phyloP scores from a whole-genome alignment of 1,284 basidiomycete species.

The Porodaedalea pini region DNA sequence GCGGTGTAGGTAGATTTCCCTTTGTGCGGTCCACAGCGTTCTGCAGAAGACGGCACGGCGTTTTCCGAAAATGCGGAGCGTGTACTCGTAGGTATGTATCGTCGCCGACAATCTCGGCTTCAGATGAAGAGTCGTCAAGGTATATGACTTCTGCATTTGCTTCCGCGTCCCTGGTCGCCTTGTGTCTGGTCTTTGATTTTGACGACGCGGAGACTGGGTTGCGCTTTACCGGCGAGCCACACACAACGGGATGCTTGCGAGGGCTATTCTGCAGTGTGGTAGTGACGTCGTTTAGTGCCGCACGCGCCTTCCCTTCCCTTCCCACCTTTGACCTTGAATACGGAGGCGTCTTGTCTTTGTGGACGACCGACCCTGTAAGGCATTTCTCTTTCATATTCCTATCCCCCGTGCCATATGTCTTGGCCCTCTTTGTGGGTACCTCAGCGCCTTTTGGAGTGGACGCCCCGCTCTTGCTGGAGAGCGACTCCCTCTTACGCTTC shows the following conservation, averaged over 20 bases:
- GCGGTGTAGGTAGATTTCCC: neutral
- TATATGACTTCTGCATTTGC: no score
- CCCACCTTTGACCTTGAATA: neutral
- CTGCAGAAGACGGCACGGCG: neutral
- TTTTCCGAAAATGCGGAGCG: neutral
- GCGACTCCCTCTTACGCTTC: constrained; percentile 1
- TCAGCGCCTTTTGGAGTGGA: neutral
- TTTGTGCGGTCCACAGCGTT: neutral
- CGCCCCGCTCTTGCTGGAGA: neutral
- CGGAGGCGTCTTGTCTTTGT: neutral
- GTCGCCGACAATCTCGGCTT: no score
- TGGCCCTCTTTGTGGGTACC: neutral
- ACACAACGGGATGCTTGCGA: neutral
- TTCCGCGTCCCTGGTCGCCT: no score
- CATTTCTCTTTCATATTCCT: neutral
- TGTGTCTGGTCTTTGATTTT: no score
- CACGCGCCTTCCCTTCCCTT: neutral
- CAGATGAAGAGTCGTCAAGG: no score
- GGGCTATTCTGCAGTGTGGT: neutral
- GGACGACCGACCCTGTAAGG: no score
- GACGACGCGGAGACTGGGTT: no score
- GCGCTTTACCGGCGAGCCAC: no score
- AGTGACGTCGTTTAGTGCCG: constrained; percentile 7
- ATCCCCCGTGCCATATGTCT: neutral
- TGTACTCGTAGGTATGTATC: neutral